phyloP scores from a whole-genome alignment of 352 stramenopile species.

The Thalassiosira oceanica region DNA sequence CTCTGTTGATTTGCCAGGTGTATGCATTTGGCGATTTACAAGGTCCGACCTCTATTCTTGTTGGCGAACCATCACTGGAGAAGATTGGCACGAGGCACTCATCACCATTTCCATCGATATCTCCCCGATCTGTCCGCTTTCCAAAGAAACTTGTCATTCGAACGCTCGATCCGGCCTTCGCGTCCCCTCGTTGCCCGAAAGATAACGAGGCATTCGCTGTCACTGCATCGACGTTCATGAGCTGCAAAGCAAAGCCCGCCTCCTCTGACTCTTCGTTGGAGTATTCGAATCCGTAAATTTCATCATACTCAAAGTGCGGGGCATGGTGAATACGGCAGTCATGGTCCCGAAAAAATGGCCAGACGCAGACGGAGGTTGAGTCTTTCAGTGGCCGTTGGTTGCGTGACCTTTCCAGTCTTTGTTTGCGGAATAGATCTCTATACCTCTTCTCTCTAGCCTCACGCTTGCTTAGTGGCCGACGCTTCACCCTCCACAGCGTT shows the following conservation, averaged over 20 bases:
- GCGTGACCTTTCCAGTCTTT: too few species aligned
- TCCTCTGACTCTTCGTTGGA: slow-evolving; percentile 29
- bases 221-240: slow-evolving; percentile 42
- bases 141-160: slow-evolving; percentile 34
- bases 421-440: too few species aligned
- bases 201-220: slow-evolving; percentile 8
- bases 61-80: too few species aligned
- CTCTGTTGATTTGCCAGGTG: too few species aligned
- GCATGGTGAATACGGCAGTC: slow-evolving; percentile 17
- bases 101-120: too few species aligned
- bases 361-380: slow-evolving; percentile 26
- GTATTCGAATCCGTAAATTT: slow-evolving; percentile 12
- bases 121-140: too few species aligned
- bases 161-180: slow-evolving; percentile 1
- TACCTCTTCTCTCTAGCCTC: too few species aligned
- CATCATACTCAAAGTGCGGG: slow-evolving; percentile 1
- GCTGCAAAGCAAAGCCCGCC: slow-evolving; percentile 54
- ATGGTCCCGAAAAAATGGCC: slow-evolving; percentile 41
- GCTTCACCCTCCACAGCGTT: too few species aligned
- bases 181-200: not conserved
- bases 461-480: too few species aligned
- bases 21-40: too few species aligned
- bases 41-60: too few species aligned
- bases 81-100: too few species aligned
- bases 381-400: not conserved